These are phyloP conservation scores for Penicillium argentinense DNA, from an alignment of 495 filamentous ascomycete species.

Conservation along the genomic window DNA sequence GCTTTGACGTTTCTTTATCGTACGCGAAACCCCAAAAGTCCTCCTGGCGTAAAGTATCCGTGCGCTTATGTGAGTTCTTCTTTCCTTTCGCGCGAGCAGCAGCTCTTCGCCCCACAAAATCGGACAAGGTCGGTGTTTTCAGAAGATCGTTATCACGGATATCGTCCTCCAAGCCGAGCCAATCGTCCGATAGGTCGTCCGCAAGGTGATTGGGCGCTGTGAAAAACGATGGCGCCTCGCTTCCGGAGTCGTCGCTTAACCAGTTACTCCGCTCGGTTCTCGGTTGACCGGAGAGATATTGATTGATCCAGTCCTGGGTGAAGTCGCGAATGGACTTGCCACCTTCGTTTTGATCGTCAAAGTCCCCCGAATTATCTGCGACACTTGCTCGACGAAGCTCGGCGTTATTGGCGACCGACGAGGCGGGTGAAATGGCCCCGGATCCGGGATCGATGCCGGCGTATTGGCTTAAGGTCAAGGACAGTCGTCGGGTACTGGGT, in stretches of 20 bases:
- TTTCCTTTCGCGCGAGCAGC: constrained; percentile 41
- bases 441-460: constrained; percentile 36
- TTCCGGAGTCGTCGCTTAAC: constrained; percentile 72
- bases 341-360: constrained; percentile 32
- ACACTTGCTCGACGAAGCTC: constrained; percentile 52
- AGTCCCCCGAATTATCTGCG: constrained; percentile 25
- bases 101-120: constrained; percentile 36
- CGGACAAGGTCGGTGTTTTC: constrained; percentile 44
- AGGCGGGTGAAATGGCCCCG: constrained; percentile 37
- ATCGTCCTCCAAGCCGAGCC: constrained; percentile 48
- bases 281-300: constrained; percentile 63
- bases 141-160: constrained; percentile 39
- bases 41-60: constrained; percentile 64
- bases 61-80: constrained; percentile 52
- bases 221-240: constrained; percentile 47
- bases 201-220: constrained; percentile 45
- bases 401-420: constrained; percentile 51
- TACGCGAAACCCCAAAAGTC: constrained; percentile 52
- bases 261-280: constrained; percentile 66
- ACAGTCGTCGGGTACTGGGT: constrained; percentile 49
- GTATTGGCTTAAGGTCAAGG: constrained; percentile 45
- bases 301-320: constrained; percentile 77
- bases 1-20: constrained; percentile 40
- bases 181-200: constrained; percentile 44
- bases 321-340: constrained; percentile 55